Percentiles rank a stretch among this genome's conserved stretches.
Evolutionary conservation across 2,329 filamentous ascomycete species (phyloP).

Genomic region (Botrytis hyacinthi): DNA sequence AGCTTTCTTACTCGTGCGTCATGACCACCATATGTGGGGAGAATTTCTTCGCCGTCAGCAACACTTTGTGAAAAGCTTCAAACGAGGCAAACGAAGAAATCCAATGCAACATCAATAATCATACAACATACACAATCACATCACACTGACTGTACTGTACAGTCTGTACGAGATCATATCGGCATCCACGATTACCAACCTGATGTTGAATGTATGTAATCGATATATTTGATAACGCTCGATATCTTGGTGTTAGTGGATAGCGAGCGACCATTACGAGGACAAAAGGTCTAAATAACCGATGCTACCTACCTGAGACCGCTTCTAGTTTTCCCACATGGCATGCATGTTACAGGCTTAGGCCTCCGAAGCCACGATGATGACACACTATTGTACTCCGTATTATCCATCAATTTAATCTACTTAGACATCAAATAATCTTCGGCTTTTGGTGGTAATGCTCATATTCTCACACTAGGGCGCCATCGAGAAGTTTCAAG

Average conservation of each 20-base stretch:
- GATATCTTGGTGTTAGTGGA: slow-evolving; percentile 1
- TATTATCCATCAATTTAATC: slow-evolving; percentile 1
- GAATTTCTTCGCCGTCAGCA: slow-evolving; percentile 12
- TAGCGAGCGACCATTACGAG: not conserved
- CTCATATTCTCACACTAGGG: slow-evolving; percentile 2
- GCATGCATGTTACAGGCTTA: slow-evolving; percentile 10
- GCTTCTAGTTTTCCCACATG: slow-evolving; percentile 8
- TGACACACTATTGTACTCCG: not conserved
- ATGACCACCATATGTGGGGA: slow-evolving; percentile 11
- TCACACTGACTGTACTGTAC: slow-evolving; percentile 5
- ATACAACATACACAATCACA: not conserved
- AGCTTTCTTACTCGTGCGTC: slow-evolving; percentile 13
- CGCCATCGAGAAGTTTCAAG: slow-evolving; percentile 11
- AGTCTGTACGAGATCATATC: not conserved
- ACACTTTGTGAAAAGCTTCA: not conserved
- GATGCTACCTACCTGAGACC: slow-evolving; percentile 1
- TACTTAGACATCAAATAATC: slow-evolving; percentile 7
- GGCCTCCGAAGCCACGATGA: slow-evolving; percentile 18
- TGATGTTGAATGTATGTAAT: not conserved
- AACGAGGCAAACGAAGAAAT: not conserved
- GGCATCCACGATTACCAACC: not conserved
- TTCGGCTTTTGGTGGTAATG: not conserved
- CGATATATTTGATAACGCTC: not conserved
- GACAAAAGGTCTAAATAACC: slow-evolving; percentile 5
- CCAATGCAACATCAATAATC: slow-evolving; percentile 15